Evolutionary conservation across 106 monocot genomes (phyloP), one percentile per base, ranked within the genome.

Genomic region (Narthecium ossifragum): DNA sequence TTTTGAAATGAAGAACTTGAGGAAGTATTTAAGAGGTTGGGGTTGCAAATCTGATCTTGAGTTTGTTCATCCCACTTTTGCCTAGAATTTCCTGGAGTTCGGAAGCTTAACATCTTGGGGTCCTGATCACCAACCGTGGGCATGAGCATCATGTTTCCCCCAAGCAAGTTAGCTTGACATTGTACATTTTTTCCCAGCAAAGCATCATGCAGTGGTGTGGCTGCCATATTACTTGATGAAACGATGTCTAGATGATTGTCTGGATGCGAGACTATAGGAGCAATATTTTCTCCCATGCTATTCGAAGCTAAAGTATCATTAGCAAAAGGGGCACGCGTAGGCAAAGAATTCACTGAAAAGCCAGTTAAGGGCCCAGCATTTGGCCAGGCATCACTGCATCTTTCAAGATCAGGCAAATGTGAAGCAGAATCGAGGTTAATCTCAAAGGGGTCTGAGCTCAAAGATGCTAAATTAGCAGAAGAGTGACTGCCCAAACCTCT

Each of bases 341-440:
- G 24, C 23, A 72, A 59, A 63, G 51, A 65, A 20, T 61, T 69
- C 11, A 31, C 48, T 21, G 62, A 18, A 61, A 32, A 77, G n/a
- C 69, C 53, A 39, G 43, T 53, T 66, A 70, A 63, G 11, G 66
- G 62, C 64, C 55, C 49, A 45, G 65, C 79, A 76, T 8, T 47
- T 29, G 67, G 59, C 74, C 77, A 72, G 26, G 65, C 57, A 33
- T 78, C 71, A 28, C 72, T 74, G 55, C 83, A 77, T 59, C 70
- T 68, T 41, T 47, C 26, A 26, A 65, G 50, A 71, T 80, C 83
- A 72, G 66, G 33, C 56, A 68, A 52, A 67, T 56, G 53, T 13
- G 78, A 67, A 51, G 78, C 51, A 68, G 37, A 64, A 53, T 58
- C 67, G 37, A 46, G 12, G 65, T 25, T 53, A 26, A 62, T 62